Conservation (phyloP, 306 rosid genomes). For the Biancaea sappan region DNA sequence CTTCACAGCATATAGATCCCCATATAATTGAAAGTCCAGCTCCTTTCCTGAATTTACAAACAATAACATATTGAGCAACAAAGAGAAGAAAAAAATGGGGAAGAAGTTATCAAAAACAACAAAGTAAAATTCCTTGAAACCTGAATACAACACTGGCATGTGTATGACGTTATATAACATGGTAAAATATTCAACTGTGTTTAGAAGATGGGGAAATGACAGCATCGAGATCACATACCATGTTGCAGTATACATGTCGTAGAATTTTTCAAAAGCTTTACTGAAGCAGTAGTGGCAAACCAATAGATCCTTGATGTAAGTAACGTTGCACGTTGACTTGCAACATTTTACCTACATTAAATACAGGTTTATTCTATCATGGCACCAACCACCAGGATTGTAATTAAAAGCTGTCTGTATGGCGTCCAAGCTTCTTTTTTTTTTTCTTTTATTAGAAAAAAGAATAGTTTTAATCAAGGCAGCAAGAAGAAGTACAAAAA, state of each 20-base stretch:
- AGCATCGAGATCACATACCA: conserved; percentile 52
- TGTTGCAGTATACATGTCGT: conserved; percentile 85
- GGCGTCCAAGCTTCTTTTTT: neutral
- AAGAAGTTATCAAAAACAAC: conserved; percentile 8
- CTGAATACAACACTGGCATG: neutral
- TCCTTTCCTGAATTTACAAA: conserved; percentile 63
- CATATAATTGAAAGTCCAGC: conserved; percentile 69
- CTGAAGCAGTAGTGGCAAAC: conserved; percentile 79
- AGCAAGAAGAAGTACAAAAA: too few relatives aligned
- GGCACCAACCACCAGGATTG: conserved; percentile 17
- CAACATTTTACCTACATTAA: conserved; percentile 76
- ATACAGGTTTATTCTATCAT: conserved; percentile 31
- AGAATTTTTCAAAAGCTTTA: conserved; percentile 88
- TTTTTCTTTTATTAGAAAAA: too few relatives aligned
- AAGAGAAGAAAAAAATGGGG: neutral
- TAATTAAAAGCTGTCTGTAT: neutral
- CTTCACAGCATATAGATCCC: conserved; percentile 90
- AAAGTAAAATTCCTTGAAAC: conserved; percentile 1
- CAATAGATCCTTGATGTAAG: conserved; percentile 75
- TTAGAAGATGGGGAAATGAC: conserved; percentile 3
- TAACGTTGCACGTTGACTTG: conserved; percentile 84
- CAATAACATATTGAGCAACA: conserved; percentile 12
- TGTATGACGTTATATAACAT: conserved; percentile 11
- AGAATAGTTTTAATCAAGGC: too few relatives aligned
- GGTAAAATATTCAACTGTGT: neutral